Conservation (phyloP, 2,329 filamentous ascomycete species). For the Apiospora phragmitis region DNA sequence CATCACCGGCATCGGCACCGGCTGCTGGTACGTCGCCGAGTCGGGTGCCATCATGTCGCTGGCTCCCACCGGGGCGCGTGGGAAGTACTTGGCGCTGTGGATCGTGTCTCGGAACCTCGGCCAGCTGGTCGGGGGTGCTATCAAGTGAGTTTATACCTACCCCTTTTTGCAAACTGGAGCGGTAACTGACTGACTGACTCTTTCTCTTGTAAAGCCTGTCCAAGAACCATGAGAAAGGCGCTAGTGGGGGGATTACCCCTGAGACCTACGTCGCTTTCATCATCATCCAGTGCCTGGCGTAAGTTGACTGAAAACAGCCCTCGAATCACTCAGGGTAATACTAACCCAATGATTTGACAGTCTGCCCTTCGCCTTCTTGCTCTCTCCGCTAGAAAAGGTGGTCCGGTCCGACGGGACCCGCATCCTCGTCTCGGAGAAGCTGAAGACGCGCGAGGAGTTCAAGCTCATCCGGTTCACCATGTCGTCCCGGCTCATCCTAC, state of each 20-base stretch:
- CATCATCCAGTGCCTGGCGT: conserved; percentile 45
- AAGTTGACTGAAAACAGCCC: conserved; percentile 21
- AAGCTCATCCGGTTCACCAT: conserved; percentile 40
- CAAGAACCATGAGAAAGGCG: conserved; percentile 38
- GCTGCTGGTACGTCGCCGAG: conserved; percentile 51
- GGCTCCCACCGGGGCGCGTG: conserved; percentile 44
- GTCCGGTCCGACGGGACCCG: conserved; percentile 45
- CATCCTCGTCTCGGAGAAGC: conserved; percentile 41
- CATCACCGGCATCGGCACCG: conserved; percentile 39
- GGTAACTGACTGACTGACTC: background rate
- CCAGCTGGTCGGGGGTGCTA: conserved; percentile 47
- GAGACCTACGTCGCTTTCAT: conserved; percentile 48
- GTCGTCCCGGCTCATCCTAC: conserved; percentile 39
- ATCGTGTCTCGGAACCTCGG: conserved; percentile 48
- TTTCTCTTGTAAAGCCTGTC: conserved; percentile 22
- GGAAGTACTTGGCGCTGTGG: conserved; percentile 49
- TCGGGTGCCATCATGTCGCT: conserved; percentile 49
- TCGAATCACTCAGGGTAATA: no score
- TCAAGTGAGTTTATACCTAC: conserved; percentile 36
- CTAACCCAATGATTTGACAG: conserved; percentile 19
- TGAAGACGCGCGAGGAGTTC: conserved; percentile 40
- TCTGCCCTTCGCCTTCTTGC: conserved; percentile 46
- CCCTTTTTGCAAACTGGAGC: conserved; percentile 17
- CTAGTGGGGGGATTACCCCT: conserved; percentile 39
- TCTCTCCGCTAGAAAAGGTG: conserved; percentile 44